phyloP scores from a whole-genome alignment of 208 protist species.

The Wallacemonas sp. region DNA sequence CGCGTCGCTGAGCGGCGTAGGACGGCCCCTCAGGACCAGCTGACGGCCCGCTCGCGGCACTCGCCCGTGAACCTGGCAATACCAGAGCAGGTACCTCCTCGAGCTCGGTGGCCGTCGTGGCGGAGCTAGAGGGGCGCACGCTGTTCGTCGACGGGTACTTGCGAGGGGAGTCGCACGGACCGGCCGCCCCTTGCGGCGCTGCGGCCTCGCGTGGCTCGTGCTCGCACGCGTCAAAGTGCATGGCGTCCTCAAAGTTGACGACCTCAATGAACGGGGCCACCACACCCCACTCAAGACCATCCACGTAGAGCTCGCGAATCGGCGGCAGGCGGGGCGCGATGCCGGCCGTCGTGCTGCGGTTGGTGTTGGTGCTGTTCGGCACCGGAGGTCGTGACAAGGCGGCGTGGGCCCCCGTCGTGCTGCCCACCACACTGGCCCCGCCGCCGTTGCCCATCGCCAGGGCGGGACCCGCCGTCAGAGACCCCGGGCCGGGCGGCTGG shows the following conservation, averaged over 20 bases:
- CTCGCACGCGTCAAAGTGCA: constrained; percentile 15
- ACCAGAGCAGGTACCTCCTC: not conserved
- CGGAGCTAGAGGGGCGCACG: not conserved
- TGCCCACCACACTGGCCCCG: too few species aligned
- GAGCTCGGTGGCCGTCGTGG: not conserved
- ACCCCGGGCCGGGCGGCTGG: too few species aligned
- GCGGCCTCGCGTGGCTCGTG: not conserved
- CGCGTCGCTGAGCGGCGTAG: not conserved
- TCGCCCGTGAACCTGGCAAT: not conserved
- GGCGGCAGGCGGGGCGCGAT: constrained; percentile 14
- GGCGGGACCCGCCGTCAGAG: too few species aligned
- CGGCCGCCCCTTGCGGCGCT: not conserved
- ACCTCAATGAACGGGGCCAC: constrained; percentile 73
- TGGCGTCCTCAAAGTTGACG: constrained; percentile 63
- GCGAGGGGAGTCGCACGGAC: not conserved
- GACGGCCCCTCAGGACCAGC: not conserved
- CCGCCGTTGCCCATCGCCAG: too few species aligned
- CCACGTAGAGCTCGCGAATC: constrained; percentile 56
- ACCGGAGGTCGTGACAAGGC: too few species aligned
- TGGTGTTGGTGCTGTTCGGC: not conserved
- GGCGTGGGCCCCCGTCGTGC: not conserved
- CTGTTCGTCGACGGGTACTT: not conserved
- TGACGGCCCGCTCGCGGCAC: not conserved
- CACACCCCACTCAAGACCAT: constrained; percentile 69
- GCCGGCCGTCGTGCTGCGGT: not conserved